Base-by-base conservation (phyloP, 2,329 filamentous ascomycete species). In the Microdochium bolleyi region DNA sequence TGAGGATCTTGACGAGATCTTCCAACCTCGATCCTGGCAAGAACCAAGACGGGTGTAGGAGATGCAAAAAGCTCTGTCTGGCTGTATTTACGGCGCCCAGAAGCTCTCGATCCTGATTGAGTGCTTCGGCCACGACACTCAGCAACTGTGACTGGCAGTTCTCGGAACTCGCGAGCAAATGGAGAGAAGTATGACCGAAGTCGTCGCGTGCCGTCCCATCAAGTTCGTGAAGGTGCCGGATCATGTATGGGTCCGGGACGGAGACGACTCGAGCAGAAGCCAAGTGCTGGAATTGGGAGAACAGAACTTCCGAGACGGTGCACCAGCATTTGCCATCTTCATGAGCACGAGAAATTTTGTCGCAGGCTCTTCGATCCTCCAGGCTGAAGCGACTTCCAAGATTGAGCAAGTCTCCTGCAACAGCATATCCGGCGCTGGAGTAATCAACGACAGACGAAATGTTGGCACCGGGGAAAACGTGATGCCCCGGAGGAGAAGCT, bases 171-270 rank as follows among this genome's bases (percentile, higher is more conserved):
- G 48, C 48, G 0, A 77, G 62, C 3, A 72, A 62, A 57, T 83
- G 79, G 27, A 79, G 78, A 48, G 77, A 70, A 4, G 70, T 80
- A 38, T 79, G 76, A 1, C 79, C 79, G 55, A 79, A 82, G 37
- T 70, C 61, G 56, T 83, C 79, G 14, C 64, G 63, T 2, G 62
- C 59, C 21, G 66, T 65, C 25, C 77, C 51, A 50, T 67, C 59
- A 22, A 72, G 63, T 34, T 60, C 27, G 9, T 59, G 49, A 22
- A 50, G 1, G 56, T 49, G 5, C 60, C 11, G 78, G 58, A 1
- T 76, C 64, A 49, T 79, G 5, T 46, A 7, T 10, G 41, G 9
- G 13, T 46, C 13, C 5, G 21, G 19, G 21, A 11, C 41, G 13
- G 13, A 13, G 19, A 8, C 21, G 19, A 46, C 10, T 5, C n/a